These are phyloP conservation scores for Scytalidium sp. DNA, from an alignment of 2,329 filamentous ascomycete species.

Conservation along the genomic window DNA sequence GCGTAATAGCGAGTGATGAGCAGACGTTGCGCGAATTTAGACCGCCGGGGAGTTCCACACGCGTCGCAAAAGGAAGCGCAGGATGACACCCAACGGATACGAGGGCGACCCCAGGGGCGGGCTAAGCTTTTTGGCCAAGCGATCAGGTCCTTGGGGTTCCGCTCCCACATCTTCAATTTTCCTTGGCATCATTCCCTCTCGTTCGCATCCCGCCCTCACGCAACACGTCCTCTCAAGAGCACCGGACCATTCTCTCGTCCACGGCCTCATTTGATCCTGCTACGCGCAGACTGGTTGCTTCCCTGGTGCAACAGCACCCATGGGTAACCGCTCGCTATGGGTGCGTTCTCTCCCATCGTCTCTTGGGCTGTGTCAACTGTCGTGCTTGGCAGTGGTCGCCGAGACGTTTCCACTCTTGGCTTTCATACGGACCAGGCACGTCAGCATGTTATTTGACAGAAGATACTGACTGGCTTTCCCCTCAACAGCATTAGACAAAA, in stretches of 20 bases:
- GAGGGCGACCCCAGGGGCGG: not conserved
- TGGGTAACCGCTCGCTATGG: not conserved
- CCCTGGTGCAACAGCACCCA: not conserved
- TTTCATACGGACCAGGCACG: not conserved
- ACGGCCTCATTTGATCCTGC: not conserved
- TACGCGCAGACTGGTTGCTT: not conserved
- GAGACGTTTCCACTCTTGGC: constrained; percentile 12
- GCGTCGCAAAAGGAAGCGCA: too few species aligned
- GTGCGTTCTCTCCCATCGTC: not conserved
- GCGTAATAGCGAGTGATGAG: too few species aligned
- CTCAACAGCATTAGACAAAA: constrained; percentile 20
- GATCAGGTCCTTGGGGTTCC: not conserved
- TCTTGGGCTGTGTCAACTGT: not conserved
- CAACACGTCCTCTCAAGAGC: not conserved
- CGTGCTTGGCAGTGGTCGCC: constrained; percentile 7
- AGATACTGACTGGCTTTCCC: constrained; percentile 8
- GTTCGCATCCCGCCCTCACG: too few species aligned
- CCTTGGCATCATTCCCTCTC: not conserved
- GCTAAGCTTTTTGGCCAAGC: not conserved
- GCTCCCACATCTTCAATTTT: not conserved
- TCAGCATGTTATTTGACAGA: constrained; percentile 1
- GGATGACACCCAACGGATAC: not conserved
- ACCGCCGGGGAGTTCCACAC: too few species aligned
- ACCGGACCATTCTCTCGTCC: not conserved
- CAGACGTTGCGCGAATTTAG: too few species aligned